Evolutionary conservation across 805 yeast genomes (phyloP), one percentile per base, ranked within the genome.

Genomic region (Metschnikowia anglica): DNA sequence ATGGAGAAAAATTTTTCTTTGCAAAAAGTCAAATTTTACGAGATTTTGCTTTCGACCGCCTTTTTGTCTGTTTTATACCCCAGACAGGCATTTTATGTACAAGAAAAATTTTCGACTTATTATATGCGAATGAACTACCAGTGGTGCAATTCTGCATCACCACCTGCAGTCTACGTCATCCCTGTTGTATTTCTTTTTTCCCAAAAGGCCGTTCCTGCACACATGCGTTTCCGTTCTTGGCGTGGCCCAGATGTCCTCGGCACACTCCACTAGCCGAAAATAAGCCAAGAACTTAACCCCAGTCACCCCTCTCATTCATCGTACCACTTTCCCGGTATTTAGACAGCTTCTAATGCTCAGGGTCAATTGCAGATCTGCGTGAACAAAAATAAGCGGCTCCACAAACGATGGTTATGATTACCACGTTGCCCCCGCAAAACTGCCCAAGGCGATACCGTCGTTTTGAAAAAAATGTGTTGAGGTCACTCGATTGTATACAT

Each of bases 31-130:
- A 36, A 18, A 35, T 17, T 25, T n/a, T 17, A 17, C 26, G 9
- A 23, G 7, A 4, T n/a, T 9, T 5, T 20, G 5, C 5, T 6
- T 23, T n/a, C 15, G n/a, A 10, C 12, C 34, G 44, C 25, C 30
- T 20, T 34, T 31, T 8, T 34, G 36, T 29, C 35, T 16, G n/a
- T 23, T 41, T 41, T 41, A 41, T 41, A 34, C 39, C 31, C 30
- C 21, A 30, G 15, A 17, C 23, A 23, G 32, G 33, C 12, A 26
- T 30, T 9, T 13, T 18, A 30, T 35, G 39, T 30, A 31, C 36
- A 27, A 40, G 34, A 39, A 31, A 31, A 36, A 26, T 26, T 36
- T 36, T 41, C 36, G 37, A 37, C 33, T 21, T 33, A 10, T 16
- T 18, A 8, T 25, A 36, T 26, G 45, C 45, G 37, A 15, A 26